These are phyloP conservation scores for Fusarium torreyae DNA, from an alignment of 2,329 filamentous ascomycete genomes.

Conservation along the genomic window DNA sequence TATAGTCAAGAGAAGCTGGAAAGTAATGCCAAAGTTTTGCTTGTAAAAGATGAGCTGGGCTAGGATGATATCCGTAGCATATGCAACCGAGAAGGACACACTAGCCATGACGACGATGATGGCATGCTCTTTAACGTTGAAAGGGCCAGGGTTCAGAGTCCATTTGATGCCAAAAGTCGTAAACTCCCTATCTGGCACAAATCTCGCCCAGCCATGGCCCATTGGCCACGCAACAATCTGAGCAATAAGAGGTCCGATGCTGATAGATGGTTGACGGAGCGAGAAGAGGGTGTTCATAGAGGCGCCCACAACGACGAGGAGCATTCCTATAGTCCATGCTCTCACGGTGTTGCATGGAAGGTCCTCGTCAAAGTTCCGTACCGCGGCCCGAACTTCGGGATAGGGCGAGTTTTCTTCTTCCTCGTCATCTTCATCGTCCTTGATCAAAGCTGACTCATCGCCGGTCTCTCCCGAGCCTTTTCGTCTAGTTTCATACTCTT, in stretches of 20 bases:
- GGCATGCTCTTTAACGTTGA: conserved; percentile 79
- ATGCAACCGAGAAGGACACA: conserved; percentile 78
- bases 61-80: conserved; percentile 81
- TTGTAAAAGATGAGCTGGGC: conserved; percentile 81
- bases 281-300: conserved; percentile 76
- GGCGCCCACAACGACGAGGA: conserved; percentile 70
- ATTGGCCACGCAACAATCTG: conserved; percentile 76
- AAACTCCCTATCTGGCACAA: conserved; percentile 66
- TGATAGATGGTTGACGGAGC: conserved; percentile 73
- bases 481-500: conserved; percentile 59
- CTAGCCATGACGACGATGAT: conserved; percentile 81
- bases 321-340: conserved; percentile 74
- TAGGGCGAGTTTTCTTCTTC: conserved; percentile 69
- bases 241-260: conserved; percentile 72
- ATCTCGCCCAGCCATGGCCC: conserved; percentile 72
- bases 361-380: conserved; percentile 75
- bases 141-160: conserved; percentile 76
- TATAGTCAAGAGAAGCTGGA: conserved; percentile 76
- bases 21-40: conserved; percentile 76
- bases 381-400: conserved; percentile 75
- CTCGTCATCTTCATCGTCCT: conserved; percentile 58
- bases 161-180: conserved; percentile 68
- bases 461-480: conserved; percentile 27
- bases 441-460: conserved; percentile 47
- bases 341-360: conserved; percentile 76